A percentile compares a stretch with the other conserved stretches of the same genome.
Evolutionary conservation across 192 early-diverging fungal genomes (phyloP).

Genomic region (Dispira simplex): DNA sequence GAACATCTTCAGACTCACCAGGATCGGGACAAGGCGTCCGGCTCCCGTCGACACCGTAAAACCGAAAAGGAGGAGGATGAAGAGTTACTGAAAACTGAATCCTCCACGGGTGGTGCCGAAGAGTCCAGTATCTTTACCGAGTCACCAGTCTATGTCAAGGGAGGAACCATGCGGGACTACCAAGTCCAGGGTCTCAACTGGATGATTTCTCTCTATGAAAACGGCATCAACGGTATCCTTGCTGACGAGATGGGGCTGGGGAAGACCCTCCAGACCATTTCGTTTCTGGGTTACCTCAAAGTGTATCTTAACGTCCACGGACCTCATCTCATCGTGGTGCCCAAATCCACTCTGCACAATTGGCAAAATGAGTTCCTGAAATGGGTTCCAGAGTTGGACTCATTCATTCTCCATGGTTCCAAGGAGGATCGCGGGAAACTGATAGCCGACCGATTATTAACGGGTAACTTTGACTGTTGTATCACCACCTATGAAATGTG

Average conservation of each 20-base stretch:
- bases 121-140: slow-evolving; percentile 63
- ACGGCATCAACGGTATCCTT: slow-evolving; percentile 97
- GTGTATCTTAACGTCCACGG: slow-evolving; percentile 56
- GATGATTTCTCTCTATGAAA: slow-evolving; percentile 91
- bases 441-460: slow-evolving; percentile 34
- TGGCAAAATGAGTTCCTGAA: slow-evolving; percentile 84
- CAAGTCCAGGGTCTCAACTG: slow-evolving; percentile 95
- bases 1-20: slow-evolving; percentile 25
- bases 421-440: slow-evolving; percentile 60
- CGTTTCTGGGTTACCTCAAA: slow-evolving; percentile 91
- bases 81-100: slow-evolving; percentile 75
- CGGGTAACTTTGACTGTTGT: slow-evolving; percentile 72
- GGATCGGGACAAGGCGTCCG: slow-evolving; percentile 12
- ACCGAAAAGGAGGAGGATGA: slow-evolving; percentile 97
- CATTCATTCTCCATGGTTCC: slow-evolving; percentile 81
- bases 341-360: slow-evolving; percentile 93
- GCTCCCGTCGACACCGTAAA: slow-evolving; percentile 71
- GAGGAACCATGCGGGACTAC: slow-evolving; percentile 90
- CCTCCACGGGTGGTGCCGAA: slow-evolving; percentile 13
- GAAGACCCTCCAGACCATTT: slow-evolving; percentile 93
- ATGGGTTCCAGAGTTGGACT: slow-evolving; percentile 81
- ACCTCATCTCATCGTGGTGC: slow-evolving; percentile 91
- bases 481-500: slow-evolving; percentile 97
- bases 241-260: slow-evolving; percentile 99
- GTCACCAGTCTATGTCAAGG: slow-evolving; percentile 78